phyloP scores from a whole-genome alignment of 352 stramenopile genomes.

The Globisporangium orthogonon region DNA sequence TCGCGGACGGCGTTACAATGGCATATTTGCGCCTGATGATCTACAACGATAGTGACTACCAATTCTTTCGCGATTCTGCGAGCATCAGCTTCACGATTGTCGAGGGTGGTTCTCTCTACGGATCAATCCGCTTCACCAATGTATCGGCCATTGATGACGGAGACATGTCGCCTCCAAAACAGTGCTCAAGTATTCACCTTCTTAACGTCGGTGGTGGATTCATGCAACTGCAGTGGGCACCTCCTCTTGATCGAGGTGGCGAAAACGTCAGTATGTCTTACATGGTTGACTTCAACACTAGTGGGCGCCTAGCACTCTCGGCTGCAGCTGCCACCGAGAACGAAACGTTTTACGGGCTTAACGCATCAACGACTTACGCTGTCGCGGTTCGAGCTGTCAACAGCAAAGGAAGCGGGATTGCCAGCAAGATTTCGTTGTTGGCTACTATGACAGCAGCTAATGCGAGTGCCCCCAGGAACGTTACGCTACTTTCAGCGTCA shows the following conservation, averaged over 20 bases:
- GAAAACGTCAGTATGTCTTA: constrained; percentile 21
- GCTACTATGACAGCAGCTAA: constrained; percentile 18
- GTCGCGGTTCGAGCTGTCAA: constrained; percentile 32
- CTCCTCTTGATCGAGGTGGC: constrained; percentile 33
- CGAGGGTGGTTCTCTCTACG: constrained; percentile 23
- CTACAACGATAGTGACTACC: constrained; percentile 30
- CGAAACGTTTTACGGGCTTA: constrained; percentile 31
- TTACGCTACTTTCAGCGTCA: constrained; percentile 24
- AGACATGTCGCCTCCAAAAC: constrained; percentile 43
- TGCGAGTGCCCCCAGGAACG: constrained; percentile 22
- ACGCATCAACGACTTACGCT: constrained; percentile 38
- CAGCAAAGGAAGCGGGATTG: constrained; percentile 14
- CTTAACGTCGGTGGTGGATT: constrained; percentile 28
- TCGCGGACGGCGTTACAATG: constrained; percentile 19
- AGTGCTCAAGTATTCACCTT: constrained; percentile 23
- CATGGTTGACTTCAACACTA: constrained; percentile 15
- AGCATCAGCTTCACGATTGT: constrained; percentile 35
- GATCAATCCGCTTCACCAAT: constrained; percentile 12
- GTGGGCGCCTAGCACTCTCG: constrained; percentile 9
- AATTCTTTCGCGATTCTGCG: constrained; percentile 31
- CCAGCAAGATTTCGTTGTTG: constrained; percentile 18
- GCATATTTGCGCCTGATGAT: constrained; percentile 23
- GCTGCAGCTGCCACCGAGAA: constrained; percentile 3
- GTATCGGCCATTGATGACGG: constrained; percentile 44
- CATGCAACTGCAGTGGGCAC: constrained; percentile 32